Base-by-base conservation (phyloP, 2,329 filamentous ascomycete genomes). In the Ophiostoma angusticollis region DNA sequence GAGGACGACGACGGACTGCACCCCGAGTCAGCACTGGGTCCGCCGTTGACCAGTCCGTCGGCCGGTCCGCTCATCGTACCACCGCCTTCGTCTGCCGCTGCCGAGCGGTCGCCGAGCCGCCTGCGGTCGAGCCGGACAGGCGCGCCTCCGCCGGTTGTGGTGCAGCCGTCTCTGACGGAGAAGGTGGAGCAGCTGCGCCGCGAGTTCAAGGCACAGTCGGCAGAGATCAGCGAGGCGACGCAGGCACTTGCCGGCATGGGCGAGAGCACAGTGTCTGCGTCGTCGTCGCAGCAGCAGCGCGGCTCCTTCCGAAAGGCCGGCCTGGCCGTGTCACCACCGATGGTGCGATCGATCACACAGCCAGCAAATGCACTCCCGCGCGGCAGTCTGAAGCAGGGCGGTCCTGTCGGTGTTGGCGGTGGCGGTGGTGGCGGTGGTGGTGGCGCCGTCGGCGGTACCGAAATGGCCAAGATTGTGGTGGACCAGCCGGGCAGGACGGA, bases 301-400 rank as follows among this genome's bases (percentile, higher is more conserved):
- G 49, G 12, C 6, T 44, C 61, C 23, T 56, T 62, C 22, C 64
- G 71, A 46, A 69, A 63, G 47, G 54, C 61, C 21, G 65, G 65
- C 24, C 51, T 60, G 38, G 60, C 54, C 30, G 55, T 62, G 14
- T 70, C 70, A 9, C 69, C 71, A 24, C 70, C 72, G 4, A 64
- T 75, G 50, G 53, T 67, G 33, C 65, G 72, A 34, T 61, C 71
- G 2, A 57, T 63, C n/a, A 70, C 71, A 1, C 69, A 73, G 39
- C 70, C 71, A 8, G 55, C 56, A 4, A 61, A 65, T 14, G 58
- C 60, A 11, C 44, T 72, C 29, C 58, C 68, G 33, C 64, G 67
- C 33, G 54, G n/a, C n/a, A 62, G 30, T 23, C 57, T 59, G 18
- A 72, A 68, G 50, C 55, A 59, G 14, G 47, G 49, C n/a, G n/a